Percentiles rank a stretch among this genome's conserved stretches.
Conservation (phyloP, 129 eudicot species). For the Helianthus annuus region DNA sequence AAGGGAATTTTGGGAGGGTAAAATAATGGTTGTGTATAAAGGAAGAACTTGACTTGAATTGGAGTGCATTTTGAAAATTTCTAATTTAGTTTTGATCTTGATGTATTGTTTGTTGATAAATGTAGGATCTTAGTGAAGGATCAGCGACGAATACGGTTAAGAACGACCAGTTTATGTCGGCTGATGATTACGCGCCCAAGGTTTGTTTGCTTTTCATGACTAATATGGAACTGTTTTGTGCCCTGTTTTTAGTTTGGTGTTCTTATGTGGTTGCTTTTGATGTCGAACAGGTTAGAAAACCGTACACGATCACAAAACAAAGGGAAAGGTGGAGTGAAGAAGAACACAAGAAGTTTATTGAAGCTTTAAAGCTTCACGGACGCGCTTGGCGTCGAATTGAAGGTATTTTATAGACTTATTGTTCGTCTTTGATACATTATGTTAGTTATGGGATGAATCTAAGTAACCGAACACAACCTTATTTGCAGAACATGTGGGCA, state of each 20-base stretch:
- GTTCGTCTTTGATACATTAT: neutral
- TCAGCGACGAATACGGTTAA: slow-evolving; percentile 28
- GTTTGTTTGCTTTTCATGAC: slow-evolving; percentile 20
- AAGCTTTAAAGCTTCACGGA: slow-evolving; percentile 84
- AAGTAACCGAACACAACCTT: neutral
- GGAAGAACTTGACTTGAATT: neutral
- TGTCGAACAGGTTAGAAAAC: slow-evolving; percentile 63
- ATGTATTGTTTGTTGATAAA: slow-evolving; percentile 15
- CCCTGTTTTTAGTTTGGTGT: slow-evolving; percentile 1
- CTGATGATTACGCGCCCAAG: slow-evolving; percentile 45
- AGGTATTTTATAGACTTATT: slow-evolving; percentile 40
- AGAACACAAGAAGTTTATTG: slow-evolving; percentile 86
- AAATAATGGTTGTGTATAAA: slow-evolving; percentile 9
- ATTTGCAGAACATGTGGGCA: slow-evolving; percentile 86
- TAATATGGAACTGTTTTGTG: neutral
- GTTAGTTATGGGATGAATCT: neutral
- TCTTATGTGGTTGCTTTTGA: slow-evolving; percentile 7
- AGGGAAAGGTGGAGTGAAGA: slow-evolving; percentile 96
- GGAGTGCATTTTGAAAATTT: neutral
- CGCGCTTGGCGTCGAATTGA: slow-evolving; percentile 88
- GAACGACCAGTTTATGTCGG: slow-evolving; percentile 45
- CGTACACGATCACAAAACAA: slow-evolving; percentile 82
- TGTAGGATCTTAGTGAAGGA: slow-evolving; percentile 43
- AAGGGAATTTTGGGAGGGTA: neutral
- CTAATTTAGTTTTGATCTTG: slow-evolving; percentile 3